Evolutionary conservation across 352 stramenopile species (phyloP), one percentile per base, ranked within the genome.

Genomic region (Pythium guiyangense): DNA sequence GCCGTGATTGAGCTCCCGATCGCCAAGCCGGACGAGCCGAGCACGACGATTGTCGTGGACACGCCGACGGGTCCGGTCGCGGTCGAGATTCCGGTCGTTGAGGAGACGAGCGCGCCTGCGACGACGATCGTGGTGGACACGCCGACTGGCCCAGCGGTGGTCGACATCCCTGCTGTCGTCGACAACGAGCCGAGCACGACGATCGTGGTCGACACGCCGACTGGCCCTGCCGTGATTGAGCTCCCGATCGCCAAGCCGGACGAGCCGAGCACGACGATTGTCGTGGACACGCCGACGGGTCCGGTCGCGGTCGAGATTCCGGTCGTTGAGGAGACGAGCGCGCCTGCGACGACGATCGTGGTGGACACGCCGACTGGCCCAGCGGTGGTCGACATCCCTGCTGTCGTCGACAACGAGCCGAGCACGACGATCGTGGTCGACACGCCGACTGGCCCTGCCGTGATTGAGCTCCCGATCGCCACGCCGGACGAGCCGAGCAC

Each of bases 41-140:
- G 43, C n/a, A 54, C 31, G 22, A 50, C 49, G n/a, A 37, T 49
- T 2, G 49, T 60, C 2, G 65, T 68, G 25, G 37, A 51, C 17
- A 61, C 47, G 20, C 55, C 55, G 27, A 51, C 18, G 1, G 57
- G 57, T 2, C 49, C 49, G 12, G 34, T 26, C 6, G 49, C 52
- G 42, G 20, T 63, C 18, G 57, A 63, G 14, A 40, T 61, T 10
- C 55, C 55, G 12, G 9, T 54, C 12, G 35, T 40, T n/a, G n/a
- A n/a, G n/a, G n/a, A n/a, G n/a, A n/a, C n/a, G n/a, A n/a, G n/a
- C n/a, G n/a, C n/a, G n/a, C n/a, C n/a, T n/a, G n/a, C n/a, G n/a
- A n/a, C n/a, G n/a, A n/a, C n/a, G n/a, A n/a, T n/a, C n/a, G n/a
- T n/a, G n/a, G n/a, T n/a, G n/a, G n/a, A n/a, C n/a, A n/a, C n/a